Percentiles rank a stretch among this genome's conserved stretches.
Evolutionary conservation across 148 eudicot genomes (phyloP).

Genomic region (Gaultheria prostrata): DNA sequence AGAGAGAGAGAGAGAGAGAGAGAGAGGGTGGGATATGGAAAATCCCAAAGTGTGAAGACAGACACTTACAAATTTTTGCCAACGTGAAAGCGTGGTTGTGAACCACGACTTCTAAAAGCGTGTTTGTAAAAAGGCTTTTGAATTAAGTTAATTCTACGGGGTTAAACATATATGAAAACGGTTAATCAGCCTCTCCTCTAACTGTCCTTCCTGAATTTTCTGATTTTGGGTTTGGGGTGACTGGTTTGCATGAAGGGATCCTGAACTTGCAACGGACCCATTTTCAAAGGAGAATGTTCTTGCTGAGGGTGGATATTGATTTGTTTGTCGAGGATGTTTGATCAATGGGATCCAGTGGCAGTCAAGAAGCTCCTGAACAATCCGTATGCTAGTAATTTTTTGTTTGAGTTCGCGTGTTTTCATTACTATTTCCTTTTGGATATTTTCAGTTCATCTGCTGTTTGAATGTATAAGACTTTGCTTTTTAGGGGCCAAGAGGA

Average conservation of each 20-base stretch:
- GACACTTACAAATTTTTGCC: too few relatives aligned
- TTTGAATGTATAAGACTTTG: conserved; percentile 13
- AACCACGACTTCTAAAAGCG: too few relatives aligned
- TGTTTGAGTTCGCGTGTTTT: conserved; percentile 1
- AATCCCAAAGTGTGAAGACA: too few relatives aligned
- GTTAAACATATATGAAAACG: too few relatives aligned
- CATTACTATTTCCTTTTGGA: background rate
- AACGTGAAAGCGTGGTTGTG: too few relatives aligned
- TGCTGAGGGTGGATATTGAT: conserved; percentile 79
- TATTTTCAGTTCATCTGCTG: background rate
- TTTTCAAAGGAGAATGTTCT: conserved; percentile 69
- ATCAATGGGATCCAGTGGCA: conserved; percentile 62
- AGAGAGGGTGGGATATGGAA: too few relatives aligned
- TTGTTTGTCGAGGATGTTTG: conserved; percentile 62
- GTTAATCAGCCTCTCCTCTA: too few relatives aligned
- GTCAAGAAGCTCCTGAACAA: conserved; percentile 65
- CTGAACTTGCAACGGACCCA: conserved; percentile 55
- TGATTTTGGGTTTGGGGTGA: conserved; percentile 82
- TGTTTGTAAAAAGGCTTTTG: too few relatives aligned
- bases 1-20: too few relatives aligned
- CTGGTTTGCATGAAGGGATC: conserved; percentile 74
- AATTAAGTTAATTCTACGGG: too few relatives aligned
- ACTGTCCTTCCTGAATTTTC: conserved; percentile 65
- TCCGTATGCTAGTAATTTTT: conserved; percentile 37
- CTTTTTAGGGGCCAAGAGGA: conserved; percentile 60